A percentile compares a stretch with the other conserved stretches of the same genome.
Conservation (phyloP, 352 stramenopile genomes). For the Thalassiosira ordinaria region DNA sequence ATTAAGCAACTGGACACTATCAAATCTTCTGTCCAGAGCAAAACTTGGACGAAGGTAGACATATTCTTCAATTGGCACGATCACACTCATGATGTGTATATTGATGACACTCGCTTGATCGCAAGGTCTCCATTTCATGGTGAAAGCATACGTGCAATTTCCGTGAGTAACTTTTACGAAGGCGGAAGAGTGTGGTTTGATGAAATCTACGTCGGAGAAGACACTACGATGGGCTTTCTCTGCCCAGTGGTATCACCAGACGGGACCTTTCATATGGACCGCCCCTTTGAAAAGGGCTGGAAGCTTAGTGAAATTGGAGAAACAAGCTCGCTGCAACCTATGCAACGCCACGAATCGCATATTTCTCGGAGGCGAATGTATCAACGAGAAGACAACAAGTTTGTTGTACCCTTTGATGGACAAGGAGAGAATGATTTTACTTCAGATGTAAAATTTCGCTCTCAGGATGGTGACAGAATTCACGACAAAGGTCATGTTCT, state of each 20-base stretch:
- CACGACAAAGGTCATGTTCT: conserved; percentile 50
- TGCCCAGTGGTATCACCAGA: conserved; percentile 84
- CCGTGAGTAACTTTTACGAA: conserved; percentile 54
- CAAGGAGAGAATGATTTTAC: conserved; percentile 86
- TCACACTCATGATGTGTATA: conserved; percentile 88
- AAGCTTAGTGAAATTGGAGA: conserved; percentile 57
- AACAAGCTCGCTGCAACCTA: conserved; percentile 66
- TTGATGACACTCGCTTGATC: conserved; percentile 92
- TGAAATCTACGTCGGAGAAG: conserved; percentile 93
- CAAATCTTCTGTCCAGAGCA: conserved; percentile 64
- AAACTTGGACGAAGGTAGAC: conserved; percentile 95
- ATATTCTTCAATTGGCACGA: conserved; percentile 89
- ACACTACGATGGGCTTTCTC: conserved; percentile 90
- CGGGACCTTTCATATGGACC: conserved; percentile 54
- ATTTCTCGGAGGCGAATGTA: conserved; percentile 88
- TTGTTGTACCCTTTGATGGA: conserved; percentile 89
- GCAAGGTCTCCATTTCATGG: conserved; percentile 75
- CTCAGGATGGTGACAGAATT: conserved; percentile 53
- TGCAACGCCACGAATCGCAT: conserved; percentile 89
- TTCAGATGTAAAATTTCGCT: conserved; percentile 72
- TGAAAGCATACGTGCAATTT: conserved; percentile 44
- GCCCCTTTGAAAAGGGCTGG: conserved; percentile 78
- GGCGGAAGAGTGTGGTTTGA: conserved; percentile 89
- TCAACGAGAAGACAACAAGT: conserved; percentile 81
- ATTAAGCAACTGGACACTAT: conserved; percentile 50